Evolutionary conservation across 768 basidiomycete genomes (phyloP).

Genomic region (Scleroderma bovista): DNA sequence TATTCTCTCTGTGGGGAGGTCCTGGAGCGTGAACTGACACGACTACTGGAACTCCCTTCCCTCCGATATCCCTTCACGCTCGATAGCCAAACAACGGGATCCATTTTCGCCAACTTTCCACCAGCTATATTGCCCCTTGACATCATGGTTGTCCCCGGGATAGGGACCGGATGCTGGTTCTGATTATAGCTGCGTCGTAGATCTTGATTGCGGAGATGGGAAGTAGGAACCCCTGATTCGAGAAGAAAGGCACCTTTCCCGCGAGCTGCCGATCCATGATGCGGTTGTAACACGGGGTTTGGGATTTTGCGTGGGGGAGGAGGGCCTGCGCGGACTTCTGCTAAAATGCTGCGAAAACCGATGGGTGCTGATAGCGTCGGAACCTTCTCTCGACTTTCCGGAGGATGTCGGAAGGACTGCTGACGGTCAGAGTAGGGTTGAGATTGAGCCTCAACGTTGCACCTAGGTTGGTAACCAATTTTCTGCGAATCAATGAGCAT

Average conservation of each 20-base stretch:
- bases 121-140: slow-evolving; percentile 41
- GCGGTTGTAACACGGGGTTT: slow-evolving; percentile 28
- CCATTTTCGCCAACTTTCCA: slow-evolving; percentile 51
- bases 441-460: slow-evolving; percentile 20
- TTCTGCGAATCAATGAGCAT: slow-evolving; percentile 33
- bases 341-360: slow-evolving; percentile 60
- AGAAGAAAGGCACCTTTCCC: slow-evolving; percentile 22
- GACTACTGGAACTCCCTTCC: slow-evolving; percentile 54
- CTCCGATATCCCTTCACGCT: slow-evolving; percentile 56
- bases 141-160: slow-evolving; percentile 34
- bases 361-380: slow-evolving; percentile 62
- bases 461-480: slow-evolving; percentile 39
- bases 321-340: slow-evolving; percentile 59
- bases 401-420: slow-evolving; percentile 53
- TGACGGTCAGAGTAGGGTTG: slow-evolving; percentile 16
- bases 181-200: slow-evolving; percentile 3
- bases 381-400: slow-evolving; percentile 30
- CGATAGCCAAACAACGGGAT: slow-evolving; percentile 66
- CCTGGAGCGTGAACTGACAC: slow-evolving; percentile 43
- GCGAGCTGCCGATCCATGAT: slow-evolving; percentile 29
- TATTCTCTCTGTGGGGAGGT: slow-evolving; percentile 19
- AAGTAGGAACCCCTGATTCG: slow-evolving; percentile 31
- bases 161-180: slow-evolving; percentile 12
- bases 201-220: slow-evolving; percentile 9
- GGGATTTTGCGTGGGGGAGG: slow-evolving; percentile 21